Evolutionary conservation across 352 stramenopile genomes (phyloP).

Genomic region (Globisporangium nunn): DNA sequence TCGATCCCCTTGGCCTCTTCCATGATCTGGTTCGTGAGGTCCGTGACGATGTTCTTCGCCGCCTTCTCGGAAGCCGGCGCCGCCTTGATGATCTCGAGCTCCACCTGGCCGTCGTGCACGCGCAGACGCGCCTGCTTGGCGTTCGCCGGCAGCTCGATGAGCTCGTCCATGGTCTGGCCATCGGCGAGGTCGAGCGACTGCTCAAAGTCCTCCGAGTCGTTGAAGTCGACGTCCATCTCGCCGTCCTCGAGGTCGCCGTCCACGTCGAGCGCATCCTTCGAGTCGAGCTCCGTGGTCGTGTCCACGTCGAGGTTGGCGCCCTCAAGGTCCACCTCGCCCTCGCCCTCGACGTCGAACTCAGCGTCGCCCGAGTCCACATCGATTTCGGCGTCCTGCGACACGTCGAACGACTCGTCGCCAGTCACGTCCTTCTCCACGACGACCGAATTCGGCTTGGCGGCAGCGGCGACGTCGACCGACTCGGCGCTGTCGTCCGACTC

Average conservation of each 20-base stretch:
- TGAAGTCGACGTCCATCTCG: conserved; percentile 30
- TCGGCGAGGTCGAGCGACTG: conserved; percentile 39
- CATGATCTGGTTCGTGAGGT: conserved; percentile 6
- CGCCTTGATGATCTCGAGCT: conserved; percentile 47
- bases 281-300: conserved; percentile 18
- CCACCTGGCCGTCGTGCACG: conserved; percentile 37
- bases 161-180: conserved; percentile 30
- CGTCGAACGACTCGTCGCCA: conserved; percentile 22
- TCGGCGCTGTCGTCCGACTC: not conserved
- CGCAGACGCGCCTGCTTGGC: conserved; percentile 41
- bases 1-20: conserved; percentile 17
- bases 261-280: conserved; percentile 21
- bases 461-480: not conserved
- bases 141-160: conserved; percentile 37
- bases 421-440: conserved; percentile 12
- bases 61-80: conserved; percentile 9
- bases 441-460: conserved; percentile 1
- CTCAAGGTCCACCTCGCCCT: conserved; percentile 19
- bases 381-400: conserved; percentile 21
- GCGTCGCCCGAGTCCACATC: conserved; percentile 19
- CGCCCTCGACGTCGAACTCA: conserved; percentile 19
- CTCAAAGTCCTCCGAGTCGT: conserved; percentile 39
- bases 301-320: conserved; percentile 4
- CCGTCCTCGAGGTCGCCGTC: conserved; percentile 26
- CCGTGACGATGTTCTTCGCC: conserved; percentile 12